A percentile compares a stretch with the other conserved stretches of the same genome.
phyloP scores from a whole-genome alignment of 768 basidiomycete species.

The Lentinus tigrinus region DNA sequence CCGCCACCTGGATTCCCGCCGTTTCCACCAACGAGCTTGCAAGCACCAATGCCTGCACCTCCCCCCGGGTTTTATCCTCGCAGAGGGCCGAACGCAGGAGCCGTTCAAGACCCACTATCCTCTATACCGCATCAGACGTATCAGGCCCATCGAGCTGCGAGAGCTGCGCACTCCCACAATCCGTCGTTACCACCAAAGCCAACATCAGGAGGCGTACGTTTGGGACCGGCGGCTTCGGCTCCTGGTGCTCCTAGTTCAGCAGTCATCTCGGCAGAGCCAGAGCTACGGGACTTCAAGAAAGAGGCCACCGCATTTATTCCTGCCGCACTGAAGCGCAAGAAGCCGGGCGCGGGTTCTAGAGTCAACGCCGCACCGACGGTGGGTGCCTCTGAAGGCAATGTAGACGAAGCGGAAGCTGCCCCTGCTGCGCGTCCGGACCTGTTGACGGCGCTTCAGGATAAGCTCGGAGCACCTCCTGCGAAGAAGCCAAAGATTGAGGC shows the following conservation, averaged over 20 bases:
- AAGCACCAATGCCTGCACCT: slow-evolving; percentile 34
- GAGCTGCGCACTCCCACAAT: slow-evolving; percentile 21
- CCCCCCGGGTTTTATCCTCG: slow-evolving; percentile 70
- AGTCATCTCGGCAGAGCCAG: slow-evolving; percentile 79
- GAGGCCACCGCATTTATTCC: slow-evolving; percentile 95
- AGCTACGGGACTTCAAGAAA: slow-evolving; percentile 91
- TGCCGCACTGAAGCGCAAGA: slow-evolving; percentile 75
- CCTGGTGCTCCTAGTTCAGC: slow-evolving; percentile 49
- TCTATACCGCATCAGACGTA: slow-evolving; percentile 76
- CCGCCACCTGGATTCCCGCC: slow-evolving; percentile 30
- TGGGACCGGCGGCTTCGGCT: slow-evolving; percentile 27
- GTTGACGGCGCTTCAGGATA: slow-evolving; percentile 56
- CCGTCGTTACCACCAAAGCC: slow-evolving; percentile 31
- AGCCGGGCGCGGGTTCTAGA: slow-evolving; percentile 37
- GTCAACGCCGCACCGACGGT: slow-evolving; percentile 68
- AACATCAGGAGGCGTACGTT: slow-evolving; percentile 13
- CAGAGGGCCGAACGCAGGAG: slow-evolving; percentile 46
- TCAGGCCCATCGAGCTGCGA: slow-evolving; percentile 64
- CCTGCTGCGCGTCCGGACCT: slow-evolving; percentile 61
- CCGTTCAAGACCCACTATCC: slow-evolving; percentile 75
- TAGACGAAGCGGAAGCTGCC: slow-evolving; percentile 26
- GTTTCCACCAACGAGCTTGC: slow-evolving; percentile 25
- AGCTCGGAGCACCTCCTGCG: slow-evolving; percentile 33
- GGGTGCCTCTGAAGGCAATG: slow-evolving; percentile 33
- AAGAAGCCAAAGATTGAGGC: slow-evolving; percentile 16